Evolutionary conservation across 495 filamentous ascomycete genomes (phyloP), one percentile per base, ranked within the genome.

Genomic region (Penicillium malachiteum): DNA sequence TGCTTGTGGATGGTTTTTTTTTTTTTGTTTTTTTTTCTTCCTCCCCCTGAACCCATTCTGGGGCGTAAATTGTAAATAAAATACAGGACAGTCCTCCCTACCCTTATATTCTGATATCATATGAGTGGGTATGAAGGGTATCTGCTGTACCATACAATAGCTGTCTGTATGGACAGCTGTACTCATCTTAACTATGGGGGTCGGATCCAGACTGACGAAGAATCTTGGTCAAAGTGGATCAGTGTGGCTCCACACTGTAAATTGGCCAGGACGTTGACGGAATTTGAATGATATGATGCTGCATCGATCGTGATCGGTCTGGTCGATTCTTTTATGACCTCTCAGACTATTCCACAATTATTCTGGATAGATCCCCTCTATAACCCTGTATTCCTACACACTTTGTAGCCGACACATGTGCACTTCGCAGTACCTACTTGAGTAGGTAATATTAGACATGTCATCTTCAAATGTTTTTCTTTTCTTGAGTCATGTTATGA

Each of bases 161-260:
- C 8, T 13, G 21, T 37, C 34, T 13, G 34, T 37, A 37, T 37
- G 21, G 21, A 1, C 21, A 26, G 21, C 21, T 37, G 34, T 37
- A 37, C 34, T 10, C 34, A 37, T 37, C 8, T 37, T 37, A 37
- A 34, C 11, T 34, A 6, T 34, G 6, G 5, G 11, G 11, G 11
- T 37, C 2, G 34, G 34, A 13, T 37, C 44, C 39, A 50, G 47
- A 42, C n/a, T n/a, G n/a, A n/a, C 46, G 47, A 40, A 40, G 46
- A 50, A 56, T 56, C 54, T 45, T 4, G 38, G 18, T 7, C 9
- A 43, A 43, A 52, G 49, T 43, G 49, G 49, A 43, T 33, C 12
- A 37, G 13, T 1, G 9, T 11, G 14, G 44, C 44, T 30, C 49
- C 49, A 52, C 49, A 12, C 5, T 16, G 54, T 41, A 56, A 56